These are phyloP conservation scores for Anisodus acutangulus DNA, from an alignment of 257 asterid genomes.

Conservation along the genomic window DNA sequence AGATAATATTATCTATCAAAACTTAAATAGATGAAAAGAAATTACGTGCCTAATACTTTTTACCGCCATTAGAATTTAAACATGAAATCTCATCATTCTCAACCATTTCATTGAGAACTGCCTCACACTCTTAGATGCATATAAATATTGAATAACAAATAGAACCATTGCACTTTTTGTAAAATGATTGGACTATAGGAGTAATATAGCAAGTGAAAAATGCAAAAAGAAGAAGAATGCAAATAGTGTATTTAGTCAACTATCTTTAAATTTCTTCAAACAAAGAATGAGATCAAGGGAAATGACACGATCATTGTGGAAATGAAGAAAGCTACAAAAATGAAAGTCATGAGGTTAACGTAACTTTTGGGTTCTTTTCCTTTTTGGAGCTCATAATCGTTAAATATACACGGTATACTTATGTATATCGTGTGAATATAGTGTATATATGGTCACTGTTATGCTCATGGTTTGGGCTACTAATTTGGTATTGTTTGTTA, in stretches of 20 bases:
- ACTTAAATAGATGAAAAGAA: too few species aligned
- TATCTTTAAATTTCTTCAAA: background rate
- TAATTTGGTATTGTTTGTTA: too few species aligned
- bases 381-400: too few species aligned
- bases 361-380: background rate
- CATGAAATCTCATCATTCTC: too few species aligned
- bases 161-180: conserved; percentile 12
- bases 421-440: too few species aligned
- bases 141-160: background rate
- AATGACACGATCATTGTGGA: background rate
- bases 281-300: background rate
- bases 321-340: background rate
- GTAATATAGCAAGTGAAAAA: background rate
- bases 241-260: background rate
- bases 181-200: background rate
- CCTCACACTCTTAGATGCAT: background rate
- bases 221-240: background rate
- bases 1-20: too few species aligned
- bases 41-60: too few species aligned
- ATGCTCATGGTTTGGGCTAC: too few species aligned
- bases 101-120: background rate
- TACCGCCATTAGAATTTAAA: too few species aligned
- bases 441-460: too few species aligned
- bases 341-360: background rate
- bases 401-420: too few species aligned